Evolutionary conservation across 2,329 filamentous ascomycete species (phyloP), one percentile per base, ranked within the genome.

Genomic region (Neonectria punicea): DNA sequence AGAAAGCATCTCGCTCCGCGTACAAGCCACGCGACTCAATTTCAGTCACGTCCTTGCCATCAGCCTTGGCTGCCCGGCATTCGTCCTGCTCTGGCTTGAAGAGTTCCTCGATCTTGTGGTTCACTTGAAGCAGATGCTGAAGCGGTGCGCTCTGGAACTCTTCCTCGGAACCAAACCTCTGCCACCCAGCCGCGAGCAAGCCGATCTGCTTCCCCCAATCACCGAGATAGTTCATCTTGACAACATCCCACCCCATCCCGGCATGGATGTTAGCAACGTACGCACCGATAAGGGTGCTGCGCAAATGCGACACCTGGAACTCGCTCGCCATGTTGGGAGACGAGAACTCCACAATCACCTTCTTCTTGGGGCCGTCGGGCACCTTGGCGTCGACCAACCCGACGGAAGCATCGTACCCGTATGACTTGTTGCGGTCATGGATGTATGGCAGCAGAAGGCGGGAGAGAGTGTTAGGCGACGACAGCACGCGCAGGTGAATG

Each of bases 261-360:
- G 89, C 80, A 71, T 92, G 89, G 4, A 92, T 76, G 69, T 92
- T 92, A 3, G 89, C 81, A 28, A 93, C 78, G 74, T 91, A 92
- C 2, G 88, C 85, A 34, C 91, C 91, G 49, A 93, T 89, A 61
- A 93, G 88, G 36, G 91, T 92, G 73, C 89, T 91, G 69, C 91
- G 82, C 70, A 93, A 80, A 79, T 93, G 90, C 1, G 87, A 86
- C 3, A 89, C 89, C 66, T 90, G 87, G 78, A 92, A 92, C n/a
- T 90, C 88, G 69, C 89, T 91, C 14, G 89, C 90, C 66, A 93
- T 91, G 70, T 93, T 93, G 1, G 92, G 91, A 1, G 89, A 92
- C 0, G 89, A 92, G 77, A 92, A 93, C 69, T 93, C 92, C 57
- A 93, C 84, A 30, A 93, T 82, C 16, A 90, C 79, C 74, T 76